These are phyloP conservation scores for Aspergillus kassunensis DNA, from an alignment of 495 filamentous ascomycete genomes.

Conservation along the genomic window DNA sequence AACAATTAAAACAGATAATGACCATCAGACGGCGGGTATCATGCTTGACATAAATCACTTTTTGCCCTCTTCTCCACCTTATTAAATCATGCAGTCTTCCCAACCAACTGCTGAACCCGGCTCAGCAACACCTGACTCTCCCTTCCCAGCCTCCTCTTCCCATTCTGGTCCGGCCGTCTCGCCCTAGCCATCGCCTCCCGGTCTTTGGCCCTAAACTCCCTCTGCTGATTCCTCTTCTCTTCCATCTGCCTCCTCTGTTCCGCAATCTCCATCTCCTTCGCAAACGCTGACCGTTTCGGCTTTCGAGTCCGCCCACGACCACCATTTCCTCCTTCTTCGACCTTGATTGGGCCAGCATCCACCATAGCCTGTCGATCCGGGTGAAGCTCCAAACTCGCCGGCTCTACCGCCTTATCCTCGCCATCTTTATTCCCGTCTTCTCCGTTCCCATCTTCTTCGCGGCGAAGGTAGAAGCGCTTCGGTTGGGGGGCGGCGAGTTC, in stretches of 20 bases:
- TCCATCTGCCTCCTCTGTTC: slow-evolving; percentile 60
- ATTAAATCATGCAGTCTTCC: slow-evolving; percentile 13
- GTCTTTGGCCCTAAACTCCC: slow-evolving; percentile 57
- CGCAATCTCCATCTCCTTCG: slow-evolving; percentile 70
- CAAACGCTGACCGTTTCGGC: slow-evolving; percentile 65
- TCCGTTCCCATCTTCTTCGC: slow-evolving; percentile 2
- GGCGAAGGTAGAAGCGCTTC: slow-evolving; percentile 27
- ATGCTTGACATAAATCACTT: slow-evolving; percentile 15
- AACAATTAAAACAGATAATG: neutral
- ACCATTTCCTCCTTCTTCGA: slow-evolving; percentile 19
- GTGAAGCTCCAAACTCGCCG: slow-evolving; percentile 57
- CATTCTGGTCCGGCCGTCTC: slow-evolving; percentile 66
- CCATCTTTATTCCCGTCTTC: slow-evolving; percentile 10
- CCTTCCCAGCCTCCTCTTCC: slow-evolving; percentile 77
- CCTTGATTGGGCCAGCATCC: slow-evolving; percentile 40
- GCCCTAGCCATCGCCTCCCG: slow-evolving; percentile 73
- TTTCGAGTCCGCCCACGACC: slow-evolving; percentile 36
- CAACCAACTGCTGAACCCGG: slow-evolving; percentile 72
- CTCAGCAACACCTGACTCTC: slow-evolving; percentile 81
- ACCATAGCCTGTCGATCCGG: slow-evolving; percentile 69
- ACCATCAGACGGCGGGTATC: slow-evolving; percentile 21
- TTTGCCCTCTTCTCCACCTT: slow-evolving; percentile 2
- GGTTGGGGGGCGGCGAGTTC: slow-evolving; percentile 36
- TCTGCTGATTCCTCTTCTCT: slow-evolving; percentile 55
- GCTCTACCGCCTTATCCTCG: slow-evolving; percentile 18